These are phyloP conservation scores for Fusarium multiceps DNA, from an alignment of 2,329 filamentous ascomycete species.

Conservation along the genomic window DNA sequence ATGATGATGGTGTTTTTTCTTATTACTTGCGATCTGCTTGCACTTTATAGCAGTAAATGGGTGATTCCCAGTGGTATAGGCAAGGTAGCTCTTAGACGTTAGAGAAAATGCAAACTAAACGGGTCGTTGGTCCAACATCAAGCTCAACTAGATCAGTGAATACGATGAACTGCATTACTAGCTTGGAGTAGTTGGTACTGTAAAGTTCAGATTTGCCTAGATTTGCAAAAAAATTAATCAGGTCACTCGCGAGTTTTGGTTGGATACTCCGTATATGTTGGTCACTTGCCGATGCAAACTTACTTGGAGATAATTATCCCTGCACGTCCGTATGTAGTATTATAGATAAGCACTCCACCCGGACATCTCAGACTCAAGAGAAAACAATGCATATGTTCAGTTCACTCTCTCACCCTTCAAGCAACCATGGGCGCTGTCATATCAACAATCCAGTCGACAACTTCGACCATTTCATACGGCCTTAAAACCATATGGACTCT, in stretches of 20 bases:
- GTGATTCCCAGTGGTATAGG: slow-evolving; percentile 22
- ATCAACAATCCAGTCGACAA: slow-evolving; percentile 44
- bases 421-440: slow-evolving; percentile 50
- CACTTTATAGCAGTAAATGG: slow-evolving; percentile 19
- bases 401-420: not conserved
- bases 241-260: not conserved
- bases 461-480: slow-evolving; percentile 41
- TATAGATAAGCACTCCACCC: not conserved
- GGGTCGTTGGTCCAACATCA: slow-evolving; percentile 16
- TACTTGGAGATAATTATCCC: not conserved
- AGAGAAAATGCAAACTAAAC: slow-evolving; percentile 47
- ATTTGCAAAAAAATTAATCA: not conserved
- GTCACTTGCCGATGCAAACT: not conserved
- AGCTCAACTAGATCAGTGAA: not conserved
- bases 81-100: slow-evolving; percentile 44
- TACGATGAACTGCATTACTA: not conserved
- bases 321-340: not conserved
- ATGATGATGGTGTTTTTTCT: slow-evolving; percentile 38
- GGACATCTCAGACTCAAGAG: not conserved
- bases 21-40: slow-evolving; percentile 13
- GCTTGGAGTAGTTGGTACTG: not conserved
- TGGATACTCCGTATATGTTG: not conserved
- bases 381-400: not conserved
- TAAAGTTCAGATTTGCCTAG: not conserved
- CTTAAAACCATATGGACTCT: slow-evolving; percentile 45